Base-by-base conservation (phyloP, 768 basidiomycete genomes). In the Lactarius hengduanensis region DNA sequence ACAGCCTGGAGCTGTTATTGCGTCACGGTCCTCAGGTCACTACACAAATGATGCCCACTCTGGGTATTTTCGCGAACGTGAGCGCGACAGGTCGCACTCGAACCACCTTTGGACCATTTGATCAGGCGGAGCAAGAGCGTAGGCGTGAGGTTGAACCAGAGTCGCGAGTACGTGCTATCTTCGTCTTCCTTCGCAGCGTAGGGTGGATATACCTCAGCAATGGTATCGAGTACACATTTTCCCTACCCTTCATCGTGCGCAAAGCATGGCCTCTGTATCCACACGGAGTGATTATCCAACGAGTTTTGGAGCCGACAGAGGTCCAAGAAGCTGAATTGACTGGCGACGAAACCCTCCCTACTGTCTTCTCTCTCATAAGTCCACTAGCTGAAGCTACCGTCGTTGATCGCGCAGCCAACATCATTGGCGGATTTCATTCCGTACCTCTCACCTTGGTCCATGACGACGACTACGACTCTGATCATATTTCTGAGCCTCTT, bases 211-310 rank as follows among this genome's bases (percentile, higher is more conserved):
- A 85, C 72, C 77, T 91, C 63, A 78, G 81, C 69, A 88, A 89
- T 67, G 92, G 92, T 4, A 72, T 82, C 40, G 88, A 92, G 70
- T 91, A 87, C 72, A 90, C 89, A 1, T 88, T 92, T 73, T 84
- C 89, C 34, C 77, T 94, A 4, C 92, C 92, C 0, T 94, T 94
- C 72, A 83, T 91, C 64, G 89, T 92, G 3, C 82, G 88, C 43
- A 84, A 81, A 67, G 92, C 89, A 1, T 93, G 91, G 91, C 86
- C 92, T 4, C 77, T 92, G 26, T 81, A 80, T 64, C 92, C 92
- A 1, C 87, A 90, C 69, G 92, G 92, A 1, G 83, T 94, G 28
- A 80, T 94, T 78, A 84, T 94, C 53, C 90, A 94, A 71, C 81
- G 92, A 32, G 83, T 85, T 5, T 78, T 92, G 57, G 90, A 91